Percentiles rank a stretch among this genome's conserved stretches.
Evolutionary conservation across 2,329 filamentous ascomycete genomes (phyloP).

Genomic region (Xenoacremonium recifei): DNA sequence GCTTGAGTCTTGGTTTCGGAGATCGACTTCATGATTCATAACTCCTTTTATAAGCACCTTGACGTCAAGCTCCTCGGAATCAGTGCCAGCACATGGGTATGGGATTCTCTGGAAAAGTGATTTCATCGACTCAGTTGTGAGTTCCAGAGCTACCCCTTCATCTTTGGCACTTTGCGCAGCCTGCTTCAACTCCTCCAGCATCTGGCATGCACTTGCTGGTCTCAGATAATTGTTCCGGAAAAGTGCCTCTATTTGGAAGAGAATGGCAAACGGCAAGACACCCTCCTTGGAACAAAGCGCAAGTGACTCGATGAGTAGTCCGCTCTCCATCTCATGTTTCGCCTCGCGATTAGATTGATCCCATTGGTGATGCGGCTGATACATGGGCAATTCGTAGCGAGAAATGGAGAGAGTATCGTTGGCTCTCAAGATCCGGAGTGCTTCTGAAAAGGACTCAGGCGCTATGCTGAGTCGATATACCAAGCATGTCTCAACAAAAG

Average conservation of each 20-base stretch:
- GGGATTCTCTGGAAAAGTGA: slow-evolving; percentile 51
- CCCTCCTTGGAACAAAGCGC: no score
- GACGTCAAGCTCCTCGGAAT: slow-evolving; percentile 41
- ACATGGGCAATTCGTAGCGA: slow-evolving; percentile 19
- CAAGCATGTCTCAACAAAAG: slow-evolving; percentile 40
- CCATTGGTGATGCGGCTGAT: slow-evolving; percentile 28
- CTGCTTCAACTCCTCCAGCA: slow-evolving; percentile 44
- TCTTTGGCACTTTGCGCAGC: slow-evolving; percentile 25
- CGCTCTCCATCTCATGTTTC: no score
- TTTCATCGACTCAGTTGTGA: slow-evolving; percentile 54
- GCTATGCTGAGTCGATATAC: no score
- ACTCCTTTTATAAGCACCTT: slow-evolving; percentile 40
- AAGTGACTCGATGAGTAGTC: no score
- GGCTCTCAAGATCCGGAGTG: slow-evolving; percentile 18
- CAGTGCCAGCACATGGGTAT: slow-evolving; percentile 50
- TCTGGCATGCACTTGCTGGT: slow-evolving; percentile 46
- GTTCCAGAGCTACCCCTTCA: slow-evolving; percentile 28
- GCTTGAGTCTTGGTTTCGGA: slow-evolving; percentile 21
- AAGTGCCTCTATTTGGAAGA: slow-evolving; percentile 63
- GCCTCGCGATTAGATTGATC: no score
- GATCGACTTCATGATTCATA: slow-evolving; percentile 39
- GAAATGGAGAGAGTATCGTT: slow-evolving; percentile 24
- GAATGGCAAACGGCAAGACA: slow-evolving; percentile 48
- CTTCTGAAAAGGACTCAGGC: slow-evolving; percentile 3
- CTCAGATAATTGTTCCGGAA: slow-evolving; percentile 62